Evolutionary conservation across 1,139 yeast species (phyloP), one percentile per base, ranked within the genome.

Genomic region (Geotrichum histeridarum): DNA sequence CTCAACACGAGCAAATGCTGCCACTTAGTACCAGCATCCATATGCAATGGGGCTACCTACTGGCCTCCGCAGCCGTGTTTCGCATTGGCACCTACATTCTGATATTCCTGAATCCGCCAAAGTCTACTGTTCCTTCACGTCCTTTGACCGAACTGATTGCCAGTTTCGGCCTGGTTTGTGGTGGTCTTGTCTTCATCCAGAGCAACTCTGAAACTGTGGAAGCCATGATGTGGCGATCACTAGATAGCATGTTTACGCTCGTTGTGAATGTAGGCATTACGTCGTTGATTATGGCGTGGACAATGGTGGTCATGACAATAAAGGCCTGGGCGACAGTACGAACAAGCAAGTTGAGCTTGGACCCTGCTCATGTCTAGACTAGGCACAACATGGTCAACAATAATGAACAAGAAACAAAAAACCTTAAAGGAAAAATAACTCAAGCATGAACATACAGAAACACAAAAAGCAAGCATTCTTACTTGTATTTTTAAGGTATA

Each of bases 161-260:
- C 0, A 76, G 91, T 31, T 91, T 91, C 72, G 79, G 90, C 57
- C 76, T 93, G 60, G 69, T 93, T 30, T 79, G 90, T 60, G 99
- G 99, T 45, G 99, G 99, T 5, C 69, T 86, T 60, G 84, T 93
- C 30, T 93, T 93, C 67, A 89, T 91, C 91, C 90, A 89, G 70
- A 84, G 94, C 56, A 86, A 95, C 50, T 90, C 86, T 64, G 94
- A 94, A 60, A 81, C 89, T 6, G 81, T 93, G 32, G 81, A 81
- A 61, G 89, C 90, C 17, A 77, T 91, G 73, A 93, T 91, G 62
- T 91, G 84, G 70, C 78, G 91, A 65, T 96, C 96, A 1, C 77
- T 83, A 58, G 89, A 94, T 39, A 77, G 87, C 54, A 91, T 93
- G 97, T 91, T 93, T 71, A 86, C 93, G 0, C 79, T 91, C 65